A percentile compares a stretch with the other conserved stretches of the same genome.
Evolutionary conservation across 306 rosid genomes (phyloP).

Genomic region (Cicer chorassanicum): DNA sequence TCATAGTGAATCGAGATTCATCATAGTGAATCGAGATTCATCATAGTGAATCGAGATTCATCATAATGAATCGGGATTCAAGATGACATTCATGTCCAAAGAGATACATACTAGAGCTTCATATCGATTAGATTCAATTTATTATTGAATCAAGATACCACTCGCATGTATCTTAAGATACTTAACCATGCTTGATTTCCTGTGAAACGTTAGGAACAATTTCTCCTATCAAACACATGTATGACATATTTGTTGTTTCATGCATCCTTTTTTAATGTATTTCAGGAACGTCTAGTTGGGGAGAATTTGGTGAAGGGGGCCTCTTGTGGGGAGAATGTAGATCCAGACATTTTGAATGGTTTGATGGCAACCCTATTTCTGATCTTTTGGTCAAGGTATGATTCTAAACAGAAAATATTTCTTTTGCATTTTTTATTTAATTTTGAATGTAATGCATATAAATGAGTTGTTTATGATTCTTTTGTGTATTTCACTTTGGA

Average conservation of each 20-base stretch:
- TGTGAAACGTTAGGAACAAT: not conserved
- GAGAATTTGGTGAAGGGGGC: slow-evolving; percentile 96
- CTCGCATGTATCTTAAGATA: too few relatives aligned
- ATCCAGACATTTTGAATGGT: slow-evolving; percentile 91
- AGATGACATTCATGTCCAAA: too few relatives aligned
- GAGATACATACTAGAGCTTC: too few relatives aligned
- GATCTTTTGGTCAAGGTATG: slow-evolving; percentile 80
- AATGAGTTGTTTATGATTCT: slow-evolving; percentile 22
- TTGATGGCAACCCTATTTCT: slow-evolving; percentile 70
- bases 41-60: too few relatives aligned
- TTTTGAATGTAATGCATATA: slow-evolving; percentile 19
- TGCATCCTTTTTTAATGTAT: slow-evolving; percentile 28
- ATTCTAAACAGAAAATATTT: slow-evolving; percentile 6
- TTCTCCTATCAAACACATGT: not conserved
- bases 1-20: too few relatives aligned
- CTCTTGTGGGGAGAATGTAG: slow-evolving; percentile 95
- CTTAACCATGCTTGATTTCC: not conserved
- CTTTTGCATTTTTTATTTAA: not conserved
- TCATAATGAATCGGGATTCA: too few relatives aligned
- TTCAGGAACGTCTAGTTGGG: slow-evolving; percentile 83
- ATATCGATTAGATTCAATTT: too few relatives aligned
- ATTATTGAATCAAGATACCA: too few relatives aligned
- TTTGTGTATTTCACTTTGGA: slow-evolving; percentile 29
- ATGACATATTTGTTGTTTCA: slow-evolving; percentile 13
- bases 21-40: too few relatives aligned